Percentiles rank a stretch among this genome's conserved stretches.
Evolutionary conservation across 306 rosid species (phyloP).

Genomic region (Malus orientalis): DNA sequence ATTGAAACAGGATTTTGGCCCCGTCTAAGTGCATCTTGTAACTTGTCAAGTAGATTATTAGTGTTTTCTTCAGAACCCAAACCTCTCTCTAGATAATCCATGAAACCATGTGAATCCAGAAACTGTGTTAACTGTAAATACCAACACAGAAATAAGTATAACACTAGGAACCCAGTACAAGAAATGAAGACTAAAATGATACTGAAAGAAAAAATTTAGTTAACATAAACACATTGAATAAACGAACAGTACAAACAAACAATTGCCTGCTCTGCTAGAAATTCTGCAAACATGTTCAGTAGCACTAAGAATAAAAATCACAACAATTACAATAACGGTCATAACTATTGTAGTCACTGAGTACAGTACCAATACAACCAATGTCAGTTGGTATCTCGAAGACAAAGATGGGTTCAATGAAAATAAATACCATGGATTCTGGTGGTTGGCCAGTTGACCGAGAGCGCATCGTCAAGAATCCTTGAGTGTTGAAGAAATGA

Average conservation of each 20-base stretch:
- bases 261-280: neutral
- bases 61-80: constrained; percentile 68
- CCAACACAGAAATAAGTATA: constrained; percentile 18
- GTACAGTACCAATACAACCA: neutral
- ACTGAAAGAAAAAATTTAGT: neutral
- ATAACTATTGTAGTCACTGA: neutral
- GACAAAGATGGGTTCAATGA: constrained; percentile 12
- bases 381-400: constrained; percentile 14
- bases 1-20: constrained; percentile 91
- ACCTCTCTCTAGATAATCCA: constrained; percentile 91
- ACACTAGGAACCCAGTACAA: constrained; percentile 4
- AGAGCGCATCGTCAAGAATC: constrained; percentile 82
- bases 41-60: constrained; percentile 82
- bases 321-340: neutral
- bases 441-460: constrained; percentile 81
- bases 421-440: constrained; percentile 72
- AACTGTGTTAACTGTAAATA: constrained; percentile 66
- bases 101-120: constrained; percentile 86
- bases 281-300: neutral
- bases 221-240: neutral
- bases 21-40: constrained; percentile 97
- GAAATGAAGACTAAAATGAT: constrained; percentile 4
- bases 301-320: neutral
- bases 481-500: constrained; percentile 79
- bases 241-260: neutral